phyloP scores from a whole-genome alignment of 163 green algal species.

The Scenedesmus sp. region DNA sequence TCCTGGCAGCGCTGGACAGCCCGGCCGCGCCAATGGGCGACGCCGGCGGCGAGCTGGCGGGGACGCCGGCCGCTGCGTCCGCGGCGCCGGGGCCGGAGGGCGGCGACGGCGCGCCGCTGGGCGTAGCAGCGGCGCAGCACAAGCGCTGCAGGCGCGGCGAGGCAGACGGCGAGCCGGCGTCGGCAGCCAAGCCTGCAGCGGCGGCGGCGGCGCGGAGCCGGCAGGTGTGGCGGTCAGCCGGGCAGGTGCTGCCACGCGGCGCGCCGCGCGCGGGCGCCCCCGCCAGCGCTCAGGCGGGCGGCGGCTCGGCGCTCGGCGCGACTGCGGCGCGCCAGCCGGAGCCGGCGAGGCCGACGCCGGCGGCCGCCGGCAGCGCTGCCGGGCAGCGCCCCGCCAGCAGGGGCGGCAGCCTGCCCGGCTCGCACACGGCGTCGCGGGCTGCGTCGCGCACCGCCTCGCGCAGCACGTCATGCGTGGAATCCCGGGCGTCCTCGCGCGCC shows the following conservation, averaged over 20 bases:
- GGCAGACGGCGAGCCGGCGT: conserved; percentile 38
- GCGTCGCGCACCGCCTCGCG: no score
- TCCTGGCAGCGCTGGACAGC: background rate
- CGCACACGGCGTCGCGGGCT: background rate
- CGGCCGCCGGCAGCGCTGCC: no score
- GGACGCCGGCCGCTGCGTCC: background rate
- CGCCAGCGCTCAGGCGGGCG: no score
- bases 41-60: background rate
- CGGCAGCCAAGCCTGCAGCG: conserved; percentile 31
- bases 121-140: background rate
- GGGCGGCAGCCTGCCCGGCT: background rate
- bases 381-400: no score
- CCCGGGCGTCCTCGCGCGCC: no score
- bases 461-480: no score
- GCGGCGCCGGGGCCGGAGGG: background rate
- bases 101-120: background rate
- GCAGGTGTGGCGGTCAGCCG: background rate
- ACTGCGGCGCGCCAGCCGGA: no score
- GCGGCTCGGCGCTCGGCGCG: no score
- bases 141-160: conserved; percentile 26
- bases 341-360: no score
- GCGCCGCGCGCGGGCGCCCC: no score
- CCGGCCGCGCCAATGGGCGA: background rate
- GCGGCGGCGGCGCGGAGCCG: conserved; percentile 8
- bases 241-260: no score